phyloP scores from a whole-genome alignment of 225 moss, liverwort and hornwort species.

The Takakia lepidozioides region DNA sequence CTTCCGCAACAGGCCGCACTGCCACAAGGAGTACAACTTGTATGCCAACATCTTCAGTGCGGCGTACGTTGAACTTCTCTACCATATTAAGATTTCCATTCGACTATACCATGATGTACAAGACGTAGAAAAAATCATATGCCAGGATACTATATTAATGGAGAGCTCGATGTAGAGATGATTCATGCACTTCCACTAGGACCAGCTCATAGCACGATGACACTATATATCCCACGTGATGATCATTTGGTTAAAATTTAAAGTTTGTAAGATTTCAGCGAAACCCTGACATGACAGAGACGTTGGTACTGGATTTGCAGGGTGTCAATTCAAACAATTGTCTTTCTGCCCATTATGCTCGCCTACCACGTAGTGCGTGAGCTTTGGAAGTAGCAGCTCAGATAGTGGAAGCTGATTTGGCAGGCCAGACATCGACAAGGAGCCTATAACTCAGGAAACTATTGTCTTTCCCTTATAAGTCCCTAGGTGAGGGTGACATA shows the following conservation, averaged over 20 bases:
- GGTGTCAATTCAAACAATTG: constrained; percentile 56
- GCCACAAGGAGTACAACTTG: constrained; percentile 36
- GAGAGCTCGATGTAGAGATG: background rate
- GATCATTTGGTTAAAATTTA: background rate
- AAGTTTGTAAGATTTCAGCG: background rate
- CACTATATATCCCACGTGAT: no score
- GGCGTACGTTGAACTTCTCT: no score
- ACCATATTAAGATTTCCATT: background rate
- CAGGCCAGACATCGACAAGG: no score
- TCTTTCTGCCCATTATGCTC: constrained; percentile 70
- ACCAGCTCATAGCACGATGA: no score
- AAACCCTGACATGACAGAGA: no score
- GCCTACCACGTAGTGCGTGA: constrained; percentile 41
- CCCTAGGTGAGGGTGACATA: no score
- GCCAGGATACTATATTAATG: background rate
- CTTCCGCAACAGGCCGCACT: no score
- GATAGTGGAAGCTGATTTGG: no score
- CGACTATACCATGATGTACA: background rate
- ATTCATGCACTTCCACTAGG: background rate
- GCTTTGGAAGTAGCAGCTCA: no score
- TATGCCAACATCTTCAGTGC: constrained; percentile 43
- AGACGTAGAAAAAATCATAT: background rate
- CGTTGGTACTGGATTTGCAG: no score
- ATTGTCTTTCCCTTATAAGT: no score
- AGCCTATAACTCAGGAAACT: no score